These are phyloP conservation scores for Mycena pura DNA, from an alignment of 768 basidiomycete genomes.

Conservation along the genomic window DNA sequence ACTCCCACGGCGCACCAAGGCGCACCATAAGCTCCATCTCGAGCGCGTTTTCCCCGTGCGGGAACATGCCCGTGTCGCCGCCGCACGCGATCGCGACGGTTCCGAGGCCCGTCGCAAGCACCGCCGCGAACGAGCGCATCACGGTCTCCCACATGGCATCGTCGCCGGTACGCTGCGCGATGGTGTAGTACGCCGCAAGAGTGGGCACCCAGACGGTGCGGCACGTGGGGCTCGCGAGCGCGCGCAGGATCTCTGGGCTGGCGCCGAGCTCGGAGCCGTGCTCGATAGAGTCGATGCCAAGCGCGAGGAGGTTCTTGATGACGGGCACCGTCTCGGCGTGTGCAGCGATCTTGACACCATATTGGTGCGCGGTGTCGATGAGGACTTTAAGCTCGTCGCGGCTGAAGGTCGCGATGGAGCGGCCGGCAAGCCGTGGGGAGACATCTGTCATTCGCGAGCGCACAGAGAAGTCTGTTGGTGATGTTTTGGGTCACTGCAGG, in stretches of 20 bases:
- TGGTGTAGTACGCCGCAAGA: slow-evolving; percentile 54
- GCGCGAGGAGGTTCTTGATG: slow-evolving; percentile 41
- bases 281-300: slow-evolving; percentile 62
- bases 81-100: slow-evolving; percentile 59
- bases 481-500: too few relatives aligned
- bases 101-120: slow-evolving; percentile 49
- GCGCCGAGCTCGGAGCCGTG: slow-evolving; percentile 51
- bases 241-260: slow-evolving; percentile 30
- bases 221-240: slow-evolving; percentile 33
- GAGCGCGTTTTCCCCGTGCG: slow-evolving; percentile 64
- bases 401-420: slow-evolving; percentile 52
- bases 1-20: slow-evolving; percentile 58
- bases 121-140: slow-evolving; percentile 49
- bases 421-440: slow-evolving; percentile 40
- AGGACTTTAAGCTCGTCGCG: slow-evolving; percentile 52
- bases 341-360: slow-evolving; percentile 64
- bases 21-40: slow-evolving; percentile 68
- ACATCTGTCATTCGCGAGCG: slow-evolving; percentile 53
- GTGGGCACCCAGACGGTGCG: slow-evolving; percentile 64
- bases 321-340: slow-evolving; percentile 50
- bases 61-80: slow-evolving; percentile 70
- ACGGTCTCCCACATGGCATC: slow-evolving; percentile 45
- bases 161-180: slow-evolving; percentile 23
- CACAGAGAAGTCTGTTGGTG: slow-evolving; percentile 56
- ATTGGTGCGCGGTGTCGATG: slow-evolving; percentile 56